Percentiles rank a stretch among this genome's conserved stretches.
phyloP scores from a whole-genome alignment of 192 early-diverging fungal species.

The Linnemannia zychae region DNA sequence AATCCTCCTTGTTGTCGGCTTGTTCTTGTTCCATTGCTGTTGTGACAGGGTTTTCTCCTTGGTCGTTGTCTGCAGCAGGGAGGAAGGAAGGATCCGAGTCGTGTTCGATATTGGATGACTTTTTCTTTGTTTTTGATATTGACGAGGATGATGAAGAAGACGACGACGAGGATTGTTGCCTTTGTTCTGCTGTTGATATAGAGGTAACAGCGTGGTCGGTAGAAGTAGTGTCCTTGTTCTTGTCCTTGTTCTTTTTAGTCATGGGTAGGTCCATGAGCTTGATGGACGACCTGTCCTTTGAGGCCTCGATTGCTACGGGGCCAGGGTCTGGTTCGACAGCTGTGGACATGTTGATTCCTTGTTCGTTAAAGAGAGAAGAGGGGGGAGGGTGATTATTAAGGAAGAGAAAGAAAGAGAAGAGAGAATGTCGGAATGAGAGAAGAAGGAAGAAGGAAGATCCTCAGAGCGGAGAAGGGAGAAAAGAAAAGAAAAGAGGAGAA shows the following conservation, averaged over 20 bases:
- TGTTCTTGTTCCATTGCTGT: neutral
- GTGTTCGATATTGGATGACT: constrained; percentile 15
- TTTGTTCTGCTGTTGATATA: neutral
- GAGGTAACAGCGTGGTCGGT: neutral
- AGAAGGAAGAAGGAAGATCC: constrained; percentile 10
- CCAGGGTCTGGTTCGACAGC: constrained; percentile 16
- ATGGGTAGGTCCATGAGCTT: constrained; percentile 56
- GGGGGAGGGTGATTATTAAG: neutral
- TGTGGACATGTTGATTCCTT: constrained; percentile 14
- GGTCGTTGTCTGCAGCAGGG: constrained; percentile 8
- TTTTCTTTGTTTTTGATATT: constrained; percentile 21
- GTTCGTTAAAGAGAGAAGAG: neutral
- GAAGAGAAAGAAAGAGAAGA: neutral
- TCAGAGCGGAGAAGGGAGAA: neutral
- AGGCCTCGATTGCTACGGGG: neutral
- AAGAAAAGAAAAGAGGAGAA: neutral
- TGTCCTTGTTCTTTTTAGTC: constrained; percentile 37
- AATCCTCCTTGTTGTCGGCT: neutral
- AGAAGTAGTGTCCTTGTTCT: neutral
- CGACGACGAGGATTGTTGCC: neutral
- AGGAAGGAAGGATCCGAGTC: constrained; percentile 34
- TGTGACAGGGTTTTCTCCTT: neutral
- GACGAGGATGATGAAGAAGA: constrained; percentile 15
- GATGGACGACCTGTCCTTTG: constrained; percentile 47
- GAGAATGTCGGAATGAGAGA: neutral